Evolutionary conservation across 1,284 basidiomycete species (phyloP).

Genomic region (Ustilago loliicola): DNA sequence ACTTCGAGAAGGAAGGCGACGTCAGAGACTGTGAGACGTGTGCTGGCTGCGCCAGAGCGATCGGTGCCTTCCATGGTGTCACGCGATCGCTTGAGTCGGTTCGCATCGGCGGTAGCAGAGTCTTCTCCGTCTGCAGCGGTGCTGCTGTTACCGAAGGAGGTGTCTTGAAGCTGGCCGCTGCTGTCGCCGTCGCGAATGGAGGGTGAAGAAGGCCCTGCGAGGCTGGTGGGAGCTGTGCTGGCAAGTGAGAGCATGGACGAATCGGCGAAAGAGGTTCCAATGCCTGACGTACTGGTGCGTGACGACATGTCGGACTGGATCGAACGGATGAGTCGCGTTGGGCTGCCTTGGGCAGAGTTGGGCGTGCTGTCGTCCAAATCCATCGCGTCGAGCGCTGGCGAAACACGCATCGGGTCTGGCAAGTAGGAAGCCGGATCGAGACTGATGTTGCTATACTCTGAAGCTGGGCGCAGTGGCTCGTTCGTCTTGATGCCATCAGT

Average conservation of each 20-base stretch:
- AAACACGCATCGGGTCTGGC: slow-evolving; percentile 15
- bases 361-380: slow-evolving; percentile 41
- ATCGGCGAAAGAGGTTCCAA: slow-evolving; percentile 53
- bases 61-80: slow-evolving; percentile 28
- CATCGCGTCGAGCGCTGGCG: slow-evolving; percentile 38
- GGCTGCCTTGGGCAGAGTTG: slow-evolving; percentile 37
- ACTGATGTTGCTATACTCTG: slow-evolving; percentile 27
- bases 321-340: slow-evolving; percentile 35
- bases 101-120: slow-evolving; percentile 2
- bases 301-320: slow-evolving; percentile 51
- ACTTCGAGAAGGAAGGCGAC: slow-evolving; percentile 63
- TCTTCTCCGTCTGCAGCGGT: slow-evolving; percentile 35
- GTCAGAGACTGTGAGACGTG: slow-evolving; percentile 61
- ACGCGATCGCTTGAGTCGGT: slow-evolving; percentile 41
- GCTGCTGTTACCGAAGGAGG: slow-evolving; percentile 44
- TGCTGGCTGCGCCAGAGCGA: slow-evolving; percentile 22
- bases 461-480: slow-evolving; percentile 38
- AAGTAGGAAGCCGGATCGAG: slow-evolving; percentile 28
- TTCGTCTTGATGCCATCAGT: slow-evolving; percentile 56
- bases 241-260: slow-evolving; percentile 58
- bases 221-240: slow-evolving; percentile 58
- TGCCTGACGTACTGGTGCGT: slow-evolving; percentile 46
- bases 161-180: slow-evolving; percentile 43
- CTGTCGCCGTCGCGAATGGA: slow-evolving; percentile 44
- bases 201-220: slow-evolving; percentile 44